A percentile compares a stretch with the other conserved stretches of the same genome.
phyloP scores from a whole-genome alignment of 2,329 filamentous ascomycete species.

The Aspergillus brunneoviolaceus region DNA sequence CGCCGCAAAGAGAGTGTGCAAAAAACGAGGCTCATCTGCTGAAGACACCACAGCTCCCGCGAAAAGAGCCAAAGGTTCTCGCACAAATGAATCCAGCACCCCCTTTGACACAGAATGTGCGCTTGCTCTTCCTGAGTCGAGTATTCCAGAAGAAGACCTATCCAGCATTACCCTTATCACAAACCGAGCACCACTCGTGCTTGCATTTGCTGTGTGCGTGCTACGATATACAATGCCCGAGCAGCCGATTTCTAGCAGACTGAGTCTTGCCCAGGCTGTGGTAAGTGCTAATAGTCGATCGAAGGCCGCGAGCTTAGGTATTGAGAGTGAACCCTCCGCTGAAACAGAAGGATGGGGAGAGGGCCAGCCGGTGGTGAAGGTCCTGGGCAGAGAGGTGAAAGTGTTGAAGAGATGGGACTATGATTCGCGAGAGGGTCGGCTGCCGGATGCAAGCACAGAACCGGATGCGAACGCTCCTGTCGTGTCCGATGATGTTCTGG shows the following conservation, averaged over 20 bases:
- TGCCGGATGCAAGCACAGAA: slow-evolving; percentile 17
- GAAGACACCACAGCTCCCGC: slow-evolving; percentile 31
- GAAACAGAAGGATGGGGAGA: slow-evolving; percentile 72
- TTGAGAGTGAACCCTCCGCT: slow-evolving; percentile 64
- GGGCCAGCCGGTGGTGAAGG: slow-evolving; percentile 69
- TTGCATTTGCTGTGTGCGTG: slow-evolving; percentile 74
- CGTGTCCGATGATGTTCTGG: slow-evolving; percentile 14
- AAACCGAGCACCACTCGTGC: slow-evolving; percentile 77
- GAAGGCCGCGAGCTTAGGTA: slow-evolving; percentile 72
- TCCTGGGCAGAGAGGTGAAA: slow-evolving; percentile 71
- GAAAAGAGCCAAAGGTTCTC: slow-evolving; percentile 29
- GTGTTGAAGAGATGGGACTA: slow-evolving; percentile 80
- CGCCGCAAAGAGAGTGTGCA: slow-evolving; percentile 57
- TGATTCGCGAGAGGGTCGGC: slow-evolving; percentile 53
- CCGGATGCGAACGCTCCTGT: slow-evolving; percentile 1
- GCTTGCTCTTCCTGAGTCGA: slow-evolving; percentile 34
- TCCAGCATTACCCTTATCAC: slow-evolving; percentile 62
- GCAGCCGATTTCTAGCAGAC: slow-evolving; percentile 77
- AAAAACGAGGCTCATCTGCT: slow-evolving; percentile 48
- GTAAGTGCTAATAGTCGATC: slow-evolving; percentile 77
- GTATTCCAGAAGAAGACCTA: slow-evolving; percentile 58
- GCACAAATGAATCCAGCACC: slow-evolving; percentile 41
- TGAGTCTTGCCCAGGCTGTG: slow-evolving; percentile 80
- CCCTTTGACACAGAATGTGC: slow-evolving; percentile 37
- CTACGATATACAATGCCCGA: slow-evolving; percentile 80